Conservation (phyloP, 1,284 basidiomycete genomes). For the Sphaerobolus stellatus region DNA sequence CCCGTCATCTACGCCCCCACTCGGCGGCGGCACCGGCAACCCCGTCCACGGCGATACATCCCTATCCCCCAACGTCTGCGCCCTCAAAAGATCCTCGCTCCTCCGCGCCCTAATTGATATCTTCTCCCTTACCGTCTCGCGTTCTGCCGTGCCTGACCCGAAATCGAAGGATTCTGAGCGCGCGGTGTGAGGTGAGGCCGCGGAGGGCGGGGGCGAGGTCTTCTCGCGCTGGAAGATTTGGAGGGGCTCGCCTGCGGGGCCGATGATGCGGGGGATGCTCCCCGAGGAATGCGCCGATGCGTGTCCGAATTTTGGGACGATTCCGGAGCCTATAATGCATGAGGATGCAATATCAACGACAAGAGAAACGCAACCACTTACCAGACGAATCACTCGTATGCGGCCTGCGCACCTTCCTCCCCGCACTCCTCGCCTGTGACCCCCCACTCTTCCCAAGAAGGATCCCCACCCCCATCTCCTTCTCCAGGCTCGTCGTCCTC, state of each 20-base stretch:
- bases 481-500: slow-evolving; percentile 12
- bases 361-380: not conserved
- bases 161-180: slow-evolving; percentile 7
- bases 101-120: not conserved
- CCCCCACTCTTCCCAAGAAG: too few relatives aligned
- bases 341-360: not conserved
- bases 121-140: not conserved
- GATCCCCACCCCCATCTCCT: not conserved
- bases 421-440: not conserved
- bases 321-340: slow-evolving; percentile 2
- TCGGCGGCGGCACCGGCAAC: too few relatives aligned
- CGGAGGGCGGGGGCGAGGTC: not conserved
- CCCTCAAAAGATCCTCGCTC: slow-evolving; percentile 1
- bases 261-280: not conserved
- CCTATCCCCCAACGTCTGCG: too few relatives aligned
- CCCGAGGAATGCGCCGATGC: slow-evolving; percentile 5
- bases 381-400: slow-evolving; percentile 11
- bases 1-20: too few relatives aligned
- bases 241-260: not conserved
- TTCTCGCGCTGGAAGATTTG: slow-evolving; percentile 6
- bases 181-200: not conserved
- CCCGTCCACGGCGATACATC: too few relatives aligned
- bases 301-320: slow-evolving; percentile 8
- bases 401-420: slow-evolving; percentile 1
- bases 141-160: too few relatives aligned